phyloP scores from a whole-genome alignment of 371 early-diverging fungal genomes.

The Apophysomyces trapeziformis region DNA sequence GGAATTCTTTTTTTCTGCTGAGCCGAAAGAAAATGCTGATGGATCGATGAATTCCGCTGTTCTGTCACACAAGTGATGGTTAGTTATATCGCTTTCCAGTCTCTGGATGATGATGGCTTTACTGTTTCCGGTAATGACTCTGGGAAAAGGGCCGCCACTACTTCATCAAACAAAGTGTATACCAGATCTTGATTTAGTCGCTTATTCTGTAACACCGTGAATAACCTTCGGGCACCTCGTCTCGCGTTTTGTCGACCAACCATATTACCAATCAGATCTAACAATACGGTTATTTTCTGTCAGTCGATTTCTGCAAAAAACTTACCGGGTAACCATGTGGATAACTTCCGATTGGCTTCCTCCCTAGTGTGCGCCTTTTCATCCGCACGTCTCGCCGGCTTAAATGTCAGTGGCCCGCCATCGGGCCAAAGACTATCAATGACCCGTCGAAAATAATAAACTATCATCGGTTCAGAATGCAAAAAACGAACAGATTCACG shows the following conservation, averaged over 20 bases:
- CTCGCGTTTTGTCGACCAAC: conserved; percentile 86
- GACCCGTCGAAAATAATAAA: conserved; percentile 40
- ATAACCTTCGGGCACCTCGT: conserved; percentile 74
- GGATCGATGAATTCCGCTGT: neutral
- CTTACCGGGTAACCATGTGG: conserved; percentile 66
- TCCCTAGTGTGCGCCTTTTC: conserved; percentile 59
- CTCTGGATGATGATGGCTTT: neutral
- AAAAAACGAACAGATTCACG: conserved; percentile 45
- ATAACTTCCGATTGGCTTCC: conserved; percentile 69
- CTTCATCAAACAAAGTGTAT: conserved; percentile 76
- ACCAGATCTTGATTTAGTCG: conserved; percentile 78
- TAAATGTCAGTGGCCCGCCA: conserved; percentile 40
- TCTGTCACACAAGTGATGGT: neutral
- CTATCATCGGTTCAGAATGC: conserved; percentile 49
- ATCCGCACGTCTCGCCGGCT: conserved; percentile 53
- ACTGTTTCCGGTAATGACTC: conserved; percentile 36
- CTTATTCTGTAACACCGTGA: conserved; percentile 77
- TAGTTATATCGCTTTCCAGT: too few relatives aligned
- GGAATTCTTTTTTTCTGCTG: neutral
- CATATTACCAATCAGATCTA: conserved; percentile 75
- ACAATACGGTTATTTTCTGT: conserved; percentile 14
- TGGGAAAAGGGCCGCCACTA: conserved; percentile 73
- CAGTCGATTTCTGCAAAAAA: neutral
- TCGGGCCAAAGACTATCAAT: conserved; percentile 59
- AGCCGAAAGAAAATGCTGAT: neutral